Conservation (phyloP, 768 basidiomycete species). For the Galerina sulciceps region DNA sequence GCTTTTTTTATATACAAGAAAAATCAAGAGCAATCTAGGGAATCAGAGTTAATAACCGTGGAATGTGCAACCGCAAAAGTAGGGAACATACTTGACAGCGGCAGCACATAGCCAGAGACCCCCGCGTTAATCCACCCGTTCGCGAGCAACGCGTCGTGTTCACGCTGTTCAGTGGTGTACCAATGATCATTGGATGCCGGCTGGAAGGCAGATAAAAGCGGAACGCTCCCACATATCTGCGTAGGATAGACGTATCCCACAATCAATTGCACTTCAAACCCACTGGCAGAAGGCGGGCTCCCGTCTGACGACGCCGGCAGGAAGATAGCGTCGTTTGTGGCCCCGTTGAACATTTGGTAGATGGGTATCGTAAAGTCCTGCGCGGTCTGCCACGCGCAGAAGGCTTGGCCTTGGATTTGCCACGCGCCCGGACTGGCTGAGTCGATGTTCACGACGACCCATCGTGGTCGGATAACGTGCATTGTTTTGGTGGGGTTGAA, state of each 20-base stretch:
- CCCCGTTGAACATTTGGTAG: neutral
- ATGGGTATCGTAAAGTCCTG: constrained; percentile 6
- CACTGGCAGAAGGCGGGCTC: neutral
- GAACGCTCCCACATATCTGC: neutral
- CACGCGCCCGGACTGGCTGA: neutral
- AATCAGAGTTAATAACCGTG: no score
- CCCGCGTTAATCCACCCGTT: neutral
- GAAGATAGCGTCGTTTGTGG: neutral
- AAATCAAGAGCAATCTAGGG: no score
- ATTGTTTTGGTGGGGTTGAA: neutral
- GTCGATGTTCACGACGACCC: neutral
- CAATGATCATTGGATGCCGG: neutral
- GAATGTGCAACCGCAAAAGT: no score
- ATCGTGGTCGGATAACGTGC: neutral
- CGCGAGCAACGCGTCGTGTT: neutral
- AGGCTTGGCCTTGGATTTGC: constrained; percentile 5
- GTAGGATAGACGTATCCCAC: neutral
- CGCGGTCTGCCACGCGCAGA: constrained; percentile 10
- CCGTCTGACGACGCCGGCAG: neutral
- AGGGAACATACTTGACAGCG: neutral
- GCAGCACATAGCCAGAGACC: constrained; percentile 1
- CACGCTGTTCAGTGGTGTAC: neutral
- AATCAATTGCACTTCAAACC: neutral
- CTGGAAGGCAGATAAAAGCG: neutral
- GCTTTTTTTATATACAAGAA: no score